Evolutionary conservation across 2,329 filamentous ascomycete species (phyloP), one percentile per base, ranked within the genome.

Genomic region (Fusarium avenaceum): DNA sequence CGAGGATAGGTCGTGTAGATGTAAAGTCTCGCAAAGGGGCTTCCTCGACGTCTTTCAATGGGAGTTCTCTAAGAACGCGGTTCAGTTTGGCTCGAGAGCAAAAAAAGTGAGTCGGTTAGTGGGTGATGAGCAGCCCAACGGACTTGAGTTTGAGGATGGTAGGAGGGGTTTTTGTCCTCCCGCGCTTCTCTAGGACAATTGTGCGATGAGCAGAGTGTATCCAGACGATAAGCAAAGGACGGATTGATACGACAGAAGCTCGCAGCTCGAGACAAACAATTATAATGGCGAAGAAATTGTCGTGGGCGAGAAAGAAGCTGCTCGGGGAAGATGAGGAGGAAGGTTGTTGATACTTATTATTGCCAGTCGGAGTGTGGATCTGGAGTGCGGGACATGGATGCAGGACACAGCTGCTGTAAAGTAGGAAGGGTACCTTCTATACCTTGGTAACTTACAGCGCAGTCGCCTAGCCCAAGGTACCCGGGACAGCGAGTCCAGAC

Each of bases 301-400:
- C 71, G 65, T 59, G 56, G 66, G 44, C 61, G 57, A 72, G 62
- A 56, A 61, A 63, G 53, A 67, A 64, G 67, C 62, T 65, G 35
- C 35, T 17, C n/a, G 54, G 63, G 52, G 55, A 63, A 59, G 70
- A 65, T 65, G 72, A 72, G 69, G 71, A 71, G 72, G 72, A 74
- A 65, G 69, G 69, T 64, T 68, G 72, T 74, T 72, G 72, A 73
- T 74, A 74, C 72, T 74, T 74, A 74, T 74, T 70, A 52, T 63
- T 73, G 72, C 67, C 65, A 65, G 72, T 69, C 70, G 61, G 63
- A 74, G 72, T 65, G 71, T 71, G 65, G 70, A 65, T 70, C 68
- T 71, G 63, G 68, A 71, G 64, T 65, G 65, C 52, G 65, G 70
- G 63, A 57, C 61, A 65, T 50, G 57, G 49, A 53, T 54, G 49